These are phyloP conservation scores for Calendula officinalis DNA, from an alignment of 129 eudicot species.

Conservation along the genomic window DNA sequence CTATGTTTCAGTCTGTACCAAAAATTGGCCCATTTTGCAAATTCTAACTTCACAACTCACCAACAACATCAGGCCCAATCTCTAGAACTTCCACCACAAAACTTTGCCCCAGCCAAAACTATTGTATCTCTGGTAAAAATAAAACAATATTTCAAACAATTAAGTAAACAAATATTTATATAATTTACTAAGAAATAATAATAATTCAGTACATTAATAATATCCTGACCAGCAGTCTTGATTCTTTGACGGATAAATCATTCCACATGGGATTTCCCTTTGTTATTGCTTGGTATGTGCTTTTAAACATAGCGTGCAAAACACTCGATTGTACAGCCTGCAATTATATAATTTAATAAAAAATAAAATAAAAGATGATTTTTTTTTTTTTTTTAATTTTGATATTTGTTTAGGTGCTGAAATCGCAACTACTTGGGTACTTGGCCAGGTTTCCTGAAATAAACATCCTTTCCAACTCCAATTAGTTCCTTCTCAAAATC, in stretches of 20 bases:
- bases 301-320: conserved; percentile 90
- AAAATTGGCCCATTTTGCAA: not conserved
- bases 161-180: not conserved
- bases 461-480: conserved; percentile 80
- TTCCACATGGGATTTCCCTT: conserved; percentile 94
- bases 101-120: conserved; percentile 82
- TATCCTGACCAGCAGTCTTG: conserved; percentile 63
- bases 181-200: not conserved
- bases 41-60: conserved; percentile 35
- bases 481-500: conserved; percentile 94
- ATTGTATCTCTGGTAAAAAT: conserved; percentile 70
- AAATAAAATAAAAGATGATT: too few species aligned
- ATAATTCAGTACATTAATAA: not conserved
- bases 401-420: conserved; percentile 23
- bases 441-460: conserved; percentile 93
- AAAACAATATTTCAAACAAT: not conserved
- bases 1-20: not conserved
- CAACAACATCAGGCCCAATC: conserved; percentile 95
- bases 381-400: too few species aligned
- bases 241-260: conserved; percentile 58
- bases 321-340: conserved; percentile 95
- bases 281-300: conserved; percentile 86
- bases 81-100: conserved; percentile 93
- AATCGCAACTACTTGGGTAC: conserved; percentile 83
- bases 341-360: conserved; percentile 13